These are phyloP conservation scores for Ustilago nuda DNA, from an alignment of 1,284 basidiomycete species.

Conservation along the genomic window DNA sequence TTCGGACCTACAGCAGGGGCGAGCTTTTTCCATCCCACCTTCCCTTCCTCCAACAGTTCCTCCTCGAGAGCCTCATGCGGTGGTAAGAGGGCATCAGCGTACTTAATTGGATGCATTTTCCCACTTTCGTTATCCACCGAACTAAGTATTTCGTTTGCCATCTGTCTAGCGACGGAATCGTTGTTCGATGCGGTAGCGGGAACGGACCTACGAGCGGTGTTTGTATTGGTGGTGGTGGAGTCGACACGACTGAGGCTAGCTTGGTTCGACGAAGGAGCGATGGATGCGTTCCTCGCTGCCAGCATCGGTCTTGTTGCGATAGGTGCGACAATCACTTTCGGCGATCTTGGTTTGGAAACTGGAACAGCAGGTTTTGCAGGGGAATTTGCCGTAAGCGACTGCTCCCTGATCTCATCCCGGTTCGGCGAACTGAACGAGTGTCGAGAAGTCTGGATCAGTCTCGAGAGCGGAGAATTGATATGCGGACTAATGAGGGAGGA, in stretches of 20 bases:
- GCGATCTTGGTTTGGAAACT: neutral
- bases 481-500: slow-evolving; percentile 36
- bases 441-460: slow-evolving; percentile 40
- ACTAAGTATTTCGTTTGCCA: slow-evolving; percentile 12
- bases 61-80: neutral
- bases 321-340: neutral
- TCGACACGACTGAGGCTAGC: slow-evolving; percentile 13
- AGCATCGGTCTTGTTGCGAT: neutral
- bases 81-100: slow-evolving; percentile 24
- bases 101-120: slow-evolving; percentile 26
- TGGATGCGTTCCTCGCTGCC: slow-evolving; percentile 15
- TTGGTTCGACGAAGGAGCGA: slow-evolving; percentile 17
- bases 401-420: slow-evolving; percentile 18
- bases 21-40: slow-evolving; percentile 7
- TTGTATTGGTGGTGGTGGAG: slow-evolving; percentile 12
- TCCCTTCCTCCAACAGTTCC: neutral
- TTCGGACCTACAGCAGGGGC: slow-evolving; percentile 39
- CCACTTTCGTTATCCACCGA: neutral
- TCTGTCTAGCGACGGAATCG: neutral
- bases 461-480: slow-evolving; percentile 30
- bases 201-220: slow-evolving; percentile 1
- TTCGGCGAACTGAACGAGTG: slow-evolving; percentile 32
- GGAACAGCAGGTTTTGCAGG: neutral
- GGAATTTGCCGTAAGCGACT: neutral
- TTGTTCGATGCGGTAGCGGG: neutral